Evolutionary conservation across 192 early-diverging fungal genomes (phyloP).

Genomic region (Spinellus fusiger): DNA sequence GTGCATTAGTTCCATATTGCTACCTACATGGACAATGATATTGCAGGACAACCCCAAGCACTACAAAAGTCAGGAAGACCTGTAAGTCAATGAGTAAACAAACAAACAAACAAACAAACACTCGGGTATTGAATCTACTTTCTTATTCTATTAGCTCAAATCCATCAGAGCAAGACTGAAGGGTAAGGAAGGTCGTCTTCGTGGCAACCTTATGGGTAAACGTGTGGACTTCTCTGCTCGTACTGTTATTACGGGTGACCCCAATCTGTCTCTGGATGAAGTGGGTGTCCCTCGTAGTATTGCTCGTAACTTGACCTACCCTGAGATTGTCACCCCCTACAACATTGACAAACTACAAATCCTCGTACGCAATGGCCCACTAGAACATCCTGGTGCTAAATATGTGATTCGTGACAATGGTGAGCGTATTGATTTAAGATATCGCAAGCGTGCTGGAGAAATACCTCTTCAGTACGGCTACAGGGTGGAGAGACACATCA

Average conservation of each 20-base stretch:
- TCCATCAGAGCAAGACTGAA: slow-evolving; percentile 94
- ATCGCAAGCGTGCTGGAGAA: slow-evolving; percentile 75
- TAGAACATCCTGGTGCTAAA: slow-evolving; percentile 93
- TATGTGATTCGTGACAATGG: slow-evolving; percentile 95
- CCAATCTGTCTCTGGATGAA: slow-evolving; percentile 95
- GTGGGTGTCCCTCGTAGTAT: slow-evolving; percentile 97
- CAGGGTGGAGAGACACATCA: slow-evolving; percentile 91
- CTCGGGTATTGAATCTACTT: not conserved
- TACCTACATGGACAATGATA: slow-evolving; percentile 97
- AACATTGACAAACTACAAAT: slow-evolving; percentile 88
- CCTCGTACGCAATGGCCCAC: slow-evolving; percentile 85
- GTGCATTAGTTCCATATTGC: slow-evolving; percentile 78
- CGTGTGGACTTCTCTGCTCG: slow-evolving; percentile 99
- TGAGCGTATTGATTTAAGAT: slow-evolving; percentile 86
- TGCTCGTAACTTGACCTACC: slow-evolving; percentile 94
- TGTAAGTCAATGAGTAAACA: slow-evolving; percentile 39
- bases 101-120: not conserved
- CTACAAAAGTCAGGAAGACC: slow-evolving; percentile 92
- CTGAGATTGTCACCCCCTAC: slow-evolving; percentile 94
- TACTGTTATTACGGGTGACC: slow-evolving; percentile 98
- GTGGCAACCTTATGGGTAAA: slow-evolving; percentile 99
- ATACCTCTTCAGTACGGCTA: slow-evolving; percentile 87
- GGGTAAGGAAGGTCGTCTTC: slow-evolving; percentile 98
- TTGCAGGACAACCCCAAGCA: slow-evolving; percentile 84
- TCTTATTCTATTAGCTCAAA: not conserved